Evolutionary conservation across 2,329 filamentous ascomycete genomes (phyloP).

Genomic region (Xylariales sp.): DNA sequence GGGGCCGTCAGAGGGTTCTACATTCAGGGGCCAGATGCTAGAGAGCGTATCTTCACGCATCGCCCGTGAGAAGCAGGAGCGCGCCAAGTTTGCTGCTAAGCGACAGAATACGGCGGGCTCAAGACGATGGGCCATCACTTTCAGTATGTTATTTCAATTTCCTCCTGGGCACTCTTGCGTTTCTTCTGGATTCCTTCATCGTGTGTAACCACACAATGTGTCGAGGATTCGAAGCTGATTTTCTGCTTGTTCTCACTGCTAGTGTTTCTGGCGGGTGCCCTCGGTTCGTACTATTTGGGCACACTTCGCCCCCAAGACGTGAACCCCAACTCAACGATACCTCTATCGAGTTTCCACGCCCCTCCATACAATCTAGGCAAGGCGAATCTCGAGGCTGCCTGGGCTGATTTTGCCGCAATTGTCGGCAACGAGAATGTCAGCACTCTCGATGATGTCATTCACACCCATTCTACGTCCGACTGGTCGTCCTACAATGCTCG

Average conservation of each 20-base stretch:
- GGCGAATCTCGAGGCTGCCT: constrained; percentile 63
- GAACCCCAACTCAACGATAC: constrained; percentile 54
- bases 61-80: constrained; percentile 49
- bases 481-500: constrained; percentile 58
- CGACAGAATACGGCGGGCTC: constrained; percentile 31
- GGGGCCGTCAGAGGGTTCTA: constrained; percentile 28
- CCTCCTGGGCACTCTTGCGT: no score
- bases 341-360: constrained; percentile 45
- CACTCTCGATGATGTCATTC: constrained; percentile 51
- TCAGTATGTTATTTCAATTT: constrained; percentile 36
- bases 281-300: constrained; percentile 55
- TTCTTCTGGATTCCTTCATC: no score
- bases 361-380: constrained; percentile 55
- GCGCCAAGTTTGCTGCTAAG: constrained; percentile 42
- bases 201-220: no score
- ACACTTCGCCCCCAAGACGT: constrained; percentile 46
- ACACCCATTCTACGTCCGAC: constrained; percentile 53
- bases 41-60: constrained; percentile 53
- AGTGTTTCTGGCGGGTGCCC: constrained; percentile 50
- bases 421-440: constrained; percentile 63
- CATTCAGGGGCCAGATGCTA: constrained; percentile 57
- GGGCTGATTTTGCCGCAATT: constrained; percentile 63
- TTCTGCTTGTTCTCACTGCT: no score
- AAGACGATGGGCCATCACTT: constrained; percentile 48
- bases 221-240: no score